phyloP scores from a whole-genome alignment of 1,139 yeast species.

The Protomyces macrosporus region DNA sequence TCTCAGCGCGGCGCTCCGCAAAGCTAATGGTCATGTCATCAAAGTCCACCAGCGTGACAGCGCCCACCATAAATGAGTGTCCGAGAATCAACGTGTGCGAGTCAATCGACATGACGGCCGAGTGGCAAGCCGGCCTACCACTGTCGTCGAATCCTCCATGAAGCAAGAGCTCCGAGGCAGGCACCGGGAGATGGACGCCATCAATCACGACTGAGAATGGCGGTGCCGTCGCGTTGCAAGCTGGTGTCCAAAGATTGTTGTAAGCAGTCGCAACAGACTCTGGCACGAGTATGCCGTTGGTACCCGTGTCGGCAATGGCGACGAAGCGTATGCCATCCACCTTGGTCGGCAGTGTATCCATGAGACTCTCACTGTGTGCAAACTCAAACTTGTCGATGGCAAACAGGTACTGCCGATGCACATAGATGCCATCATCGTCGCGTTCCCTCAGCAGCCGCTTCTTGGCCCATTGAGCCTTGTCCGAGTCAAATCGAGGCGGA shows the following conservation, averaged over 20 bases:
- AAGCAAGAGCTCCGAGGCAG: neutral
- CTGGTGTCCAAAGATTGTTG: slow-evolving; percentile 10
- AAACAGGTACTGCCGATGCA: neutral
- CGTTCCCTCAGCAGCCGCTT: neutral
- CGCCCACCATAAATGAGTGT: neutral
- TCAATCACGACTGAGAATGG: slow-evolving; percentile 9
- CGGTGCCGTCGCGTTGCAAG: slow-evolving; percentile 3
- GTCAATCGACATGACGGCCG: neutral
- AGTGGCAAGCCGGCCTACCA: neutral
- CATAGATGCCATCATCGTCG: neutral
- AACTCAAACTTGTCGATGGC: slow-evolving; percentile 7
- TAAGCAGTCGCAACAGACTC: slow-evolving; percentile 2
- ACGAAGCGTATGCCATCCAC: neutral
- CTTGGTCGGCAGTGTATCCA: neutral
- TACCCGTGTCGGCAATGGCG: slow-evolving; percentile 13
- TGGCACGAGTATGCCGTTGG: slow-evolving; percentile 4
- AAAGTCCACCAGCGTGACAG: neutral
- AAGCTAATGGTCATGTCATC: neutral
- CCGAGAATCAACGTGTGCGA: neutral
- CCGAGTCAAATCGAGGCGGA: neutral
- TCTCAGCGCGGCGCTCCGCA: neutral
- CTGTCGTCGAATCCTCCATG: neutral
- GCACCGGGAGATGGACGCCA: slow-evolving; percentile 1
- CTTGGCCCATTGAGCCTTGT: neutral
- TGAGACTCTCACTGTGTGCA: neutral